A percentile compares a stretch with the other conserved stretches of the same genome.
Evolutionary conservation across 2,329 filamentous ascomycete species (phyloP).

Genomic region (Pyricularia pennisetigena): DNA sequence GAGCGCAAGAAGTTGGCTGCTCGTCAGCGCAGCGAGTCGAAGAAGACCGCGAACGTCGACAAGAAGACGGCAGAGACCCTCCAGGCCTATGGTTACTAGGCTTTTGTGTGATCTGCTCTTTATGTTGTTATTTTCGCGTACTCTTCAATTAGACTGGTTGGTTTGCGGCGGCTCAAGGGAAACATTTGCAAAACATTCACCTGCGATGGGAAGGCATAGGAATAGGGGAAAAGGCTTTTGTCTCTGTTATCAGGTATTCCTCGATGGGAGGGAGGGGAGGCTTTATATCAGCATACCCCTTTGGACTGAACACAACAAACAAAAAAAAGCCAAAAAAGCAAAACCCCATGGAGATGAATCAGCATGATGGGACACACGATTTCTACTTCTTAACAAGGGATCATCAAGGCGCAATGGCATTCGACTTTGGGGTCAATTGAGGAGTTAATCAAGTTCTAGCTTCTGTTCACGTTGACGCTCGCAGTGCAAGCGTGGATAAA

Average conservation of each 20-base stretch:
- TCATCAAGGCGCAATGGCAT: slow-evolving; percentile 3
- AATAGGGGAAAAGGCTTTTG: slow-evolving; percentile 14
- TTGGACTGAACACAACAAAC: slow-evolving; percentile 1
- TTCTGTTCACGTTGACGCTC: neutral
- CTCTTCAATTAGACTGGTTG: slow-evolving; percentile 39
- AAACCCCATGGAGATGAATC: slow-evolving; percentile 5
- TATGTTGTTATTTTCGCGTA: slow-evolving; percentile 36
- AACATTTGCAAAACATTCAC: slow-evolving; percentile 25
- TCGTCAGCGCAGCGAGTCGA: slow-evolving; percentile 82
- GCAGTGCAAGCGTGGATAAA: neutral
- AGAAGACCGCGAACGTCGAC: slow-evolving; percentile 85
- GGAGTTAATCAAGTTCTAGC: slow-evolving; percentile 4
- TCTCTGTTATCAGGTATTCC: slow-evolving; percentile 7
- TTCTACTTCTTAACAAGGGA: slow-evolving; percentile 1
- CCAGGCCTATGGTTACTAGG: slow-evolving; percentile 84
- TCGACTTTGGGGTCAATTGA: slow-evolving; percentile 5
- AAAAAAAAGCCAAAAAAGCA: slow-evolving; percentile 6
- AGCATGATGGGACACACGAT: slow-evolving; percentile 5
- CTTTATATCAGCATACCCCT: neutral
- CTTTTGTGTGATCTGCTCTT: slow-evolving; percentile 22
- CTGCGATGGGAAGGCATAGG: slow-evolving; percentile 29
- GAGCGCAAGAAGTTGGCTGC: slow-evolving; percentile 97
- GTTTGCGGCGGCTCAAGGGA: slow-evolving; percentile 38
- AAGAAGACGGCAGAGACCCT: slow-evolving; percentile 82
- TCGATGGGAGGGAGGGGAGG: slow-evolving; percentile 6